Evolutionary conservation across 1,139 yeast species (phyloP).

Genomic region (Magnusiomyces clavatus): DNA sequence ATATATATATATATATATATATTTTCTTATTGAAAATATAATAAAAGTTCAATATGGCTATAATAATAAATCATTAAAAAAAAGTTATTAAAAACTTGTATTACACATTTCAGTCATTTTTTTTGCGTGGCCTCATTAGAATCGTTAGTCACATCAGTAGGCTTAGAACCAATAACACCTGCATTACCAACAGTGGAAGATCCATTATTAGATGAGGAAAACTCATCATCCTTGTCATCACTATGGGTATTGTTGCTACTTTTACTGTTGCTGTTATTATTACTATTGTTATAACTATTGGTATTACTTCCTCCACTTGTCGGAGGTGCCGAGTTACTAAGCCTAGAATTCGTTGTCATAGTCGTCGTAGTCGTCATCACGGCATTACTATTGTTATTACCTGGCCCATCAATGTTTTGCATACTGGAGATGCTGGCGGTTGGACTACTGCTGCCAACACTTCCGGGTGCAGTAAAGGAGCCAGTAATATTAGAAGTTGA

Average conservation of each 20-base stretch:
- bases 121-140: conserved; percentile 17
- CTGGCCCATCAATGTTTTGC: not conserved
- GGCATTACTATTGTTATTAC: conserved; percentile 2
- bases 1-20: too few species aligned
- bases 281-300: not conserved
- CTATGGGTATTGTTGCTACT: conserved; percentile 2
- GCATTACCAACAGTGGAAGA: conserved; percentile 6
- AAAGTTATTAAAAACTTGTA: not conserved
- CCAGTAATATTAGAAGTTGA: conserved; percentile 12
- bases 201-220: not conserved
- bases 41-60: not conserved
- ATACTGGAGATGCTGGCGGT: conserved; percentile 15
- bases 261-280: not conserved
- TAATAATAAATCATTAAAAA: not conserved
- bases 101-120: conserved; percentile 13
- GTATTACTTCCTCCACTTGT: not conserved
- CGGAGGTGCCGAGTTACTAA: too few species aligned
- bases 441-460: conserved; percentile 15
- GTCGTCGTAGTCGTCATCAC: not conserved
- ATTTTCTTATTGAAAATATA: conserved; percentile 5
- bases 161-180: conserved; percentile 16
- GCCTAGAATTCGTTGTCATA: not conserved
- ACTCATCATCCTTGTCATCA: conserved; percentile 5
- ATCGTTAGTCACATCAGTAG: conserved; percentile 16
- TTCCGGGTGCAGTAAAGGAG: conserved; percentile 13